phyloP scores from a whole-genome alignment of 106 monocot genomes.

The Platanthera zijinensis region DNA sequence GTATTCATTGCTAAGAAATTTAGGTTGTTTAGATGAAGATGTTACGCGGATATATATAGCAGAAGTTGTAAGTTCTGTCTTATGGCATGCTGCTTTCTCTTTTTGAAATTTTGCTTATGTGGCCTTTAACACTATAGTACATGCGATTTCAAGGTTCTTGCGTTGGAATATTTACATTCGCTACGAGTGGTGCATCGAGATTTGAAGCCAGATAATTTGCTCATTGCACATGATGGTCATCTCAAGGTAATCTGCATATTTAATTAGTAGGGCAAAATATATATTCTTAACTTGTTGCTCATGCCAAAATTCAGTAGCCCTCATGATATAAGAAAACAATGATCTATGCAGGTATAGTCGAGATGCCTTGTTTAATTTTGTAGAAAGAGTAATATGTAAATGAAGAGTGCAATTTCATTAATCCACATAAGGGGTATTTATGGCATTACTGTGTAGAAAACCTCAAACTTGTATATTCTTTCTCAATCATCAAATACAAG shows the following conservation, averaged over 20 bases:
- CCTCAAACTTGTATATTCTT: too few relatives aligned
- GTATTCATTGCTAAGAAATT: constrained; percentile 89
- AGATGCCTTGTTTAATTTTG: background rate
- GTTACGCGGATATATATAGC: constrained; percentile 93
- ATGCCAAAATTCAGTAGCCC: background rate
- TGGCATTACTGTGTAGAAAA: too few relatives aligned
- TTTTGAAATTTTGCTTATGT: background rate
- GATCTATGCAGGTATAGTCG: background rate
- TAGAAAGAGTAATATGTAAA: too few relatives aligned
- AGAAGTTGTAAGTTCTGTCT: constrained; percentile 85
- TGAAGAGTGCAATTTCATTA: too few relatives aligned
- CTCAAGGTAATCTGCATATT: constrained; percentile 54
- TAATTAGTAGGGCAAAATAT: background rate
- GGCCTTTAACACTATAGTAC: background rate
- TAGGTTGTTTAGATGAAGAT: constrained; percentile 93
- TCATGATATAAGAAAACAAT: background rate
- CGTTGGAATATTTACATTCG: constrained; percentile 96
- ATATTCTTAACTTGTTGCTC: background rate
- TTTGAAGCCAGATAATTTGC: constrained; percentile 92
- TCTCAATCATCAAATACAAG: too few relatives aligned
- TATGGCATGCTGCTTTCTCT: background rate
- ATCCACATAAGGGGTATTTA: too few relatives aligned
- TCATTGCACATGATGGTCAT: constrained; percentile 97
- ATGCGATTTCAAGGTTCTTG: constrained; percentile 63
- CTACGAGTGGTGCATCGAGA: constrained; percentile 88